Evolutionary conservation across 2,329 filamentous ascomycete species (phyloP), one percentile per base, ranked within the genome.

Genomic region (Fusarium anguioides): DNA sequence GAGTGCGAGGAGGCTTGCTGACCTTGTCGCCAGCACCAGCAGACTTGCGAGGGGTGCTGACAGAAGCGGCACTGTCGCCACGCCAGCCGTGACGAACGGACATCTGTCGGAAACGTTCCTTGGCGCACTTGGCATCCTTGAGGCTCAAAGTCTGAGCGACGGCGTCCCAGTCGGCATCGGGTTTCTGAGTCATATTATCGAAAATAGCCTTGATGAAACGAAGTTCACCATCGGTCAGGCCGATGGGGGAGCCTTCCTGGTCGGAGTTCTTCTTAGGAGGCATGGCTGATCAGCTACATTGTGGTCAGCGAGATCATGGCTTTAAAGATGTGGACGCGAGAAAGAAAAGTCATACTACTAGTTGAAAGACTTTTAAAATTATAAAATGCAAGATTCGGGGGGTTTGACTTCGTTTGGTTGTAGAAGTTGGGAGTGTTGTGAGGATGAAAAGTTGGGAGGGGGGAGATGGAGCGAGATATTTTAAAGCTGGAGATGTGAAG

Each of bases 121-220:
- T 79, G 59, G 80, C 80, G 57, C 79, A 81, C 46, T 79, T 80
- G 48, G 74, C 77, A 46, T 80, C 77, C 58, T 81, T 81, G 51
- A 82, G 75, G 5, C 74, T 74, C 15, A 80, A 64, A 14, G 72
- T 66, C 4, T 39, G 10, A 6, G 81, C 81, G 37, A 83, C 76
- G 2, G 72, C 66, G 17, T 78, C 72, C 75, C 78, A 84, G 70
- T 84, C 73, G 26, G 81, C 76, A 9, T 80, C 77, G 8, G 78
- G 78, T 61, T 78, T 79, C 40, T 76, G 68, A 7, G 71, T 77
- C 76, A 81, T 80, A 67, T 80, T 78, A 67, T 80, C 75, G 59
- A 82, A 81, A 36, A 81, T 72, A 14, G 77, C 76, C 53, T 80
- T 79, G 70, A 81, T 75, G 69, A 81, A 80, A 27, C 76, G 74